Percentiles rank a stretch among this genome's conserved stretches.
These are phyloP conservation scores for Garcia nutans DNA, from an alignment of 345 rosid species.

Conservation along the genomic window DNA sequence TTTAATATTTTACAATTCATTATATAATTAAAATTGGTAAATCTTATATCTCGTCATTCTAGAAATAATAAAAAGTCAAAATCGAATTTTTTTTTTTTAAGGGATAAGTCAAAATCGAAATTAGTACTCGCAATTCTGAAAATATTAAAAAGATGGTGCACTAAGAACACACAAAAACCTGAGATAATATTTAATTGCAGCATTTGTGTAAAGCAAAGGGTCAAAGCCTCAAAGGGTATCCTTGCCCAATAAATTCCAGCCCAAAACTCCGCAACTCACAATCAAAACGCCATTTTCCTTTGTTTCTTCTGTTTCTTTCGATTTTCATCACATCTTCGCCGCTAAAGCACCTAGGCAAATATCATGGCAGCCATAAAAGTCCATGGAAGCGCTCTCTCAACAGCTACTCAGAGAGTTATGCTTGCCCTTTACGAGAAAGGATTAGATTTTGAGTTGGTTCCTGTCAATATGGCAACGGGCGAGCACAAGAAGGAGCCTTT, in stretches of 20 bases:
- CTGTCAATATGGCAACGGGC: conserved; percentile 46
- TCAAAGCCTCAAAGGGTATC: background rate
- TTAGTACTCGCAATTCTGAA: no score
- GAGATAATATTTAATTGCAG: no score
- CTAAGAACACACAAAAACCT: no score
- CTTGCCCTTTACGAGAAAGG: conserved; percentile 62
- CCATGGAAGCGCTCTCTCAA: conserved; percentile 43
- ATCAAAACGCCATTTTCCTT: background rate
- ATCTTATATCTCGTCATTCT: no score
- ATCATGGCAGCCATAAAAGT: conserved; percentile 48
- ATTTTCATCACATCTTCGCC: background rate
- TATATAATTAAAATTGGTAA: no score
- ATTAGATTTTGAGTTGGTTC: conserved; percentile 47
- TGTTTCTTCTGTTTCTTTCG: no score
- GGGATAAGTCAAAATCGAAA: no score
- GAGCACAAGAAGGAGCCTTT: conserved; percentile 59
- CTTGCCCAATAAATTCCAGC: background rate
- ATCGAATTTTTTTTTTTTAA: no score
- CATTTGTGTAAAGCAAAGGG: no score
- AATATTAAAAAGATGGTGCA: no score
- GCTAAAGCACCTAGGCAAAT: background rate
- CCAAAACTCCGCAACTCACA: background rate
- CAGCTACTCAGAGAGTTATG: conserved; percentile 49
- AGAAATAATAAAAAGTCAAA: no score
- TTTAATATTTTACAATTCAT: no score